Percentiles rank a stretch among this genome's conserved stretches.
Evolutionary conservation across 495 filamentous ascomycete genomes (phyloP).

Genomic region (Hyaloscypha bicolor): DNA sequence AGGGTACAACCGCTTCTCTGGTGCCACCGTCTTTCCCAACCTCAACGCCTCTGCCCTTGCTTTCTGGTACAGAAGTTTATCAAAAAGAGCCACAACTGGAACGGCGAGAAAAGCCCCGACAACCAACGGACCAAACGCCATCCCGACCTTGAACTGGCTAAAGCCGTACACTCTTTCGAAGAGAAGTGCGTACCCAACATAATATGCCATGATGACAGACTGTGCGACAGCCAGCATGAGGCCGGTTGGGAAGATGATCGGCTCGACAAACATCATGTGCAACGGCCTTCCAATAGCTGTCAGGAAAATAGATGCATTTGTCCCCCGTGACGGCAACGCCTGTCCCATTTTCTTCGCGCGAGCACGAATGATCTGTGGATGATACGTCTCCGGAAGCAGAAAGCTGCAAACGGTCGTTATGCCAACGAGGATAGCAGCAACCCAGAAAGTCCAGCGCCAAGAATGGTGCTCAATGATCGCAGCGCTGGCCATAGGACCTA

Average conservation of each 20-base stretch:
- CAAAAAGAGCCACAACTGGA: conserved; percentile 45
- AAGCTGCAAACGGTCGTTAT: conserved; percentile 41
- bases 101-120: conserved; percentile 54
- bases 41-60: not conserved
- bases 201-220: conserved; percentile 64
- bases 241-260: conserved; percentile 62
- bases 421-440: conserved; percentile 39
- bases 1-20: conserved; percentile 58
- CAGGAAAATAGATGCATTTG: conserved; percentile 43
- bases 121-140: conserved; percentile 60
- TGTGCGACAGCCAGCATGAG: conserved; percentile 65
- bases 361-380: conserved; percentile 53
- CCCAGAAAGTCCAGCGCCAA: conserved; percentile 61
- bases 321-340: conserved; percentile 30
- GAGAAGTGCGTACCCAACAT: conserved; percentile 59
- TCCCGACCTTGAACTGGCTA: conserved; percentile 49
- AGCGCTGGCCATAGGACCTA: conserved; percentile 10
- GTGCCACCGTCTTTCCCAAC: conserved; percentile 23
- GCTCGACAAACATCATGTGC: conserved; percentile 64
- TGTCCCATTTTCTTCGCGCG: conserved; percentile 46
- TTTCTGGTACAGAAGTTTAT: conserved; percentile 44
- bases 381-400: conserved; percentile 60
- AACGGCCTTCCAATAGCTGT: conserved; percentile 57
- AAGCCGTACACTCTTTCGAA: conserved; percentile 54
- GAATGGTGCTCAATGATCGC: conserved; percentile 39